These are phyloP conservation scores for Periconia digitata DNA, from an alignment of 2,329 filamentous ascomycete genomes.

Conservation along the genomic window DNA sequence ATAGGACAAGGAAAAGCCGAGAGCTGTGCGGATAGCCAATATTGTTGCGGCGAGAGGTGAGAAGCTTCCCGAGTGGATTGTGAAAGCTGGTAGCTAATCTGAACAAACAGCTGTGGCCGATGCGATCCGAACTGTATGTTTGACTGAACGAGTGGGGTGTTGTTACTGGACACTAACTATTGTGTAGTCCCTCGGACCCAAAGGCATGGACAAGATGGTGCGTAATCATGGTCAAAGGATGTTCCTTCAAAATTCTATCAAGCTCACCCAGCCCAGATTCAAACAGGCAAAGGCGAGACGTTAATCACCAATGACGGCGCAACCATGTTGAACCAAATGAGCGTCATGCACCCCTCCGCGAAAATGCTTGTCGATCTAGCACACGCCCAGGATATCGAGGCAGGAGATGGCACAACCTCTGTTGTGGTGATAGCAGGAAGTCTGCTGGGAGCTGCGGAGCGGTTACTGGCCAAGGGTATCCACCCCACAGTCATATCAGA, in stretches of 20 bases:
- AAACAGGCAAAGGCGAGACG: slow-evolving; percentile 92
- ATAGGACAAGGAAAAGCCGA: slow-evolving; percentile 93
- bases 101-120: slow-evolving; percentile 77
- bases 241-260: background rate
- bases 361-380: slow-evolving; percentile 99
- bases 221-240: slow-evolving; percentile 6
- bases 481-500: slow-evolving; percentile 98
- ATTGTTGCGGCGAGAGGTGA: slow-evolving; percentile 94
- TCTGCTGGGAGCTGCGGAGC: slow-evolving; percentile 89
- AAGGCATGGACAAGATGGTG: slow-evolving; percentile 98
- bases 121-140: slow-evolving; percentile 80
- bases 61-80: slow-evolving; percentile 19
- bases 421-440: slow-evolving; percentile 98
- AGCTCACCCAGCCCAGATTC: slow-evolving; percentile 60
- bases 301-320: slow-evolving; percentile 99
- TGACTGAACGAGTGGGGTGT: slow-evolving; percentile 21
- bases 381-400: slow-evolving; percentile 96
- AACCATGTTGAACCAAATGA: slow-evolving; percentile 99
- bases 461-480: slow-evolving; percentile 83
- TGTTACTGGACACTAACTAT: slow-evolving; percentile 23
- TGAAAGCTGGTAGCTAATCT: slow-evolving; percentile 21
- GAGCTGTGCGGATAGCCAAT: slow-evolving; percentile 93
- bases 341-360: slow-evolving; percentile 97
- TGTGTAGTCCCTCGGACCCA: slow-evolving; percentile 76
- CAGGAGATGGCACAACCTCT: slow-evolving; percentile 96